Evolutionary conservation across 2,329 filamentous ascomycete genomes (phyloP), one percentile per base, ranked within the genome.

Genomic region (Cordyceps javanica): DNA sequence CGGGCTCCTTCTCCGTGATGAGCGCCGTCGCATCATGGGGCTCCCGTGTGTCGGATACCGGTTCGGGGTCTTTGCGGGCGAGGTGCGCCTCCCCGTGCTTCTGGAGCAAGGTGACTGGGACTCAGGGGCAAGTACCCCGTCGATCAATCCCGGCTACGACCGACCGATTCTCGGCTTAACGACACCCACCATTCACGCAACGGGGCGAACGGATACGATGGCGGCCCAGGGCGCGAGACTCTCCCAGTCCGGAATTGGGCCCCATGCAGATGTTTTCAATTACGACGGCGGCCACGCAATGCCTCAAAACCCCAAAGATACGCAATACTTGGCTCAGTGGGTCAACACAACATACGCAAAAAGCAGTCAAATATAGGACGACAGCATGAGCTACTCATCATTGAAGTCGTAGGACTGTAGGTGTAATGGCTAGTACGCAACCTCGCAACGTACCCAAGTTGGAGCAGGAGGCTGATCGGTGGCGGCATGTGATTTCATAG

Each of bases 11-110:
- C 52, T 55, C 23, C 52, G 52, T 7, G 41, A 55, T 25, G 41
- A 55, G 52, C 41, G 41, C 26, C 52, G 52, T 21, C 52, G 52
- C 28, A 45, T 26, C 39, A 55, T 55, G 28, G 52, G 39, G 3
- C 28, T 55, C 1, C 52, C 52, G 1, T 46, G 10, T 26, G 41
- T 46, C 2, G 52, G 30, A 28, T 55, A 55, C 41, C 28, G 25
- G 21, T 55, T 55, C 38, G 52, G 39, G 2, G 41, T 38, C 28
- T 55, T 55, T 26, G 52, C 42, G 2, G 52, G 52, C 19, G 52
- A 48, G 21, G 52, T 55, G 8, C 41, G 42, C 21, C 30, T 46
- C 32, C 52, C 52, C 7, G 23, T 39, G 8, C 9, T 55, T 11
- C 23, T 45, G 25, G 41, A 45, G 1, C n/a, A 36, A 19, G 36